A percentile compares a stretch with the other conserved stretches of the same genome.
Evolutionary conservation across 306 rosid genomes (phyloP).

Genomic region (Begonia peltatifolia): DNA sequence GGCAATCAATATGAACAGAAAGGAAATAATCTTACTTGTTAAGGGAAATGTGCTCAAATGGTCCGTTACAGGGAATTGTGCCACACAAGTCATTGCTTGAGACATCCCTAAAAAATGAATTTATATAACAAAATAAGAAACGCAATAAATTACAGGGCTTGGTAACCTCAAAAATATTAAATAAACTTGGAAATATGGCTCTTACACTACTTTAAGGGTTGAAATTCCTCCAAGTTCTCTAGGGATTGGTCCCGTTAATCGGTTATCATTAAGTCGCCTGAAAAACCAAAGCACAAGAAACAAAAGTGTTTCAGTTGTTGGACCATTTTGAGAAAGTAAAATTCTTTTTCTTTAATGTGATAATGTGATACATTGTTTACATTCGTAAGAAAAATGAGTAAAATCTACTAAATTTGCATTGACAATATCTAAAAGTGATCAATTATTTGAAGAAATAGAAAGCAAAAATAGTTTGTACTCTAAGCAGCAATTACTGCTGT

Average conservation of each 20-base stretch:
- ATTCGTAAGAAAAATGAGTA: background rate
- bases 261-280: slow-evolving; percentile 84
- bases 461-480: too few species aligned
- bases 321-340: too few species aligned
- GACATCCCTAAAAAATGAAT: slow-evolving; percentile 51
- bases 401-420: background rate
- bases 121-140: too few species aligned
- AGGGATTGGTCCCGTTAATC: slow-evolving; percentile 69
- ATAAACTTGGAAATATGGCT: background rate
- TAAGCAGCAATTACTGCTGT: too few species aligned
- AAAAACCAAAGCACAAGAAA: slow-evolving; percentile 15
- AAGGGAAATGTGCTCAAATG: slow-evolving; percentile 81
- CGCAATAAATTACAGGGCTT: too few species aligned
- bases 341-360: too few species aligned
- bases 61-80: slow-evolving; percentile 78
- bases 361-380: background rate
- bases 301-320: background rate
- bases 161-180: background rate
- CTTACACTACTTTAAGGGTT: slow-evolving; percentile 97
- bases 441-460: background rate
- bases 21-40: slow-evolving; percentile 42
- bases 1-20: background rate
- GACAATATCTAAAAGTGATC: background rate
- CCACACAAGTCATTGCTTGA: slow-evolving; percentile 82
- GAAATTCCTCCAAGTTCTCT: slow-evolving; percentile 50